Evolutionary conservation across 2,329 filamentous ascomycete species (phyloP).

Genomic region (Leptodontidium sp.): DNA sequence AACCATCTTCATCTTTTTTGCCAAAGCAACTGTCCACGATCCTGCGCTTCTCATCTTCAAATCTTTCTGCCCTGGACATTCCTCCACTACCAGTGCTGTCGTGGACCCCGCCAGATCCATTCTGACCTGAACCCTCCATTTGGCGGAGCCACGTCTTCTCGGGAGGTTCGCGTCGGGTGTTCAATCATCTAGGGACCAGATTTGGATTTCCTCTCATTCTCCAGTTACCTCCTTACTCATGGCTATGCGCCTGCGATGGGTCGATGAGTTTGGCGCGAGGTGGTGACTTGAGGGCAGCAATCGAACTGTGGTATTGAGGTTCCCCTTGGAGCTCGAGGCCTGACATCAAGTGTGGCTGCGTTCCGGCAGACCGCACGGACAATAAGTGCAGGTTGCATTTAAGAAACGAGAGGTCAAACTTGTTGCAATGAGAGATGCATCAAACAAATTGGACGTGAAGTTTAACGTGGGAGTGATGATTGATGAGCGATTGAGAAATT

Average conservation of each 20-base stretch:
- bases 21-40: constrained; percentile 95
- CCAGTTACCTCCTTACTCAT: constrained; percentile 31
- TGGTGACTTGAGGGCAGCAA: not conserved
- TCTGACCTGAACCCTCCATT: constrained; percentile 47
- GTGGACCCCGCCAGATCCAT: constrained; percentile 47
- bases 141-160: constrained; percentile 45
- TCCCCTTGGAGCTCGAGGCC: constrained; percentile 22
- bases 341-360: constrained; percentile 33
- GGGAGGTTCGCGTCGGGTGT: constrained; percentile 23
- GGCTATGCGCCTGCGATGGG: constrained; percentile 25
- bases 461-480: no score
- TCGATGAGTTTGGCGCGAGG: not conserved
- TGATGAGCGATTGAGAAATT: no score
- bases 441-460: no score
- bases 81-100: constrained; percentile 42
- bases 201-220: constrained; percentile 18
- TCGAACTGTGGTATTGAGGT: not conserved
- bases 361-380: constrained; percentile 24
- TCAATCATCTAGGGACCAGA: constrained; percentile 38
- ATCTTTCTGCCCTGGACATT: constrained; percentile 72
- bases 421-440: not conserved
- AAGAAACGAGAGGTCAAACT: not conserved
- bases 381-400: constrained; percentile 9
- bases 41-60: constrained; percentile 95
- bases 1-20: constrained; percentile 87